These are phyloP conservation scores for Auriculariales sp. DNA, from an alignment of 768 basidiomycete species.

Conservation along the genomic window DNA sequence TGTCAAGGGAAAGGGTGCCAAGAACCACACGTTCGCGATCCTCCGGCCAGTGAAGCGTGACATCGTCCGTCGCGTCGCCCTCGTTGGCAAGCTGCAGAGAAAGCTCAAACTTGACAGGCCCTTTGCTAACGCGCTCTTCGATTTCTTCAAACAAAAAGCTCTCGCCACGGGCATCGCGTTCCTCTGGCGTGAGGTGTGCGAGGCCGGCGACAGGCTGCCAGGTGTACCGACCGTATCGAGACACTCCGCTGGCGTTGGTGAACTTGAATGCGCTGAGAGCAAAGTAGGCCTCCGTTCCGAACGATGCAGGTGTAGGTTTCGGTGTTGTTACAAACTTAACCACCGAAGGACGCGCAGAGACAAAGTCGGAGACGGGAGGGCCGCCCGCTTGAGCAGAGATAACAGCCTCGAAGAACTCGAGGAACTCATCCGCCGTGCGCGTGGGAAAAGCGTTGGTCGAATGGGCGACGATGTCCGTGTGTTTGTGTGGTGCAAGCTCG, in stretches of 20 bases:
- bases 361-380: slow-evolving; percentile 1
- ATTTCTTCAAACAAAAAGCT: not conserved
- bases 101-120: slow-evolving; percentile 5
- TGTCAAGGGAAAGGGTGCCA: slow-evolving; percentile 6
- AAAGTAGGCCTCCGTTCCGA: slow-evolving; percentile 8
- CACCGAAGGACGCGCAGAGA: slow-evolving; percentile 6
- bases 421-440: slow-evolving; percentile 8
- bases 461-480: slow-evolving; percentile 13
- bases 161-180: not conserved
- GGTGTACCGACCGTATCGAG: slow-evolving; percentile 7
- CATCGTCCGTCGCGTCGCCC: slow-evolving; percentile 10
- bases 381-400: not conserved
- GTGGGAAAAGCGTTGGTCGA: slow-evolving; percentile 9
- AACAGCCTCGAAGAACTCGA: slow-evolving; percentile 7
- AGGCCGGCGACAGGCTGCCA: slow-evolving; percentile 3
- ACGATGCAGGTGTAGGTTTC: slow-evolving; percentile 8
- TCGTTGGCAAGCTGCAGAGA: slow-evolving; percentile 8
- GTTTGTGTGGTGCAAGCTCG: slow-evolving; percentile 3
- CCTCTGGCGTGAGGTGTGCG: not conserved
- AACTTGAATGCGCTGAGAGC: slow-evolving; percentile 10
- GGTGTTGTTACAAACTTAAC: slow-evolving; percentile 6
- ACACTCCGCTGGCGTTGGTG: slow-evolving; percentile 3
- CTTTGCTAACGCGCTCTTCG: not conserved
- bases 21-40: slow-evolving; percentile 7
- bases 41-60: slow-evolving; percentile 10